These are phyloP conservation scores for Colletotrichum camelliae DNA, from an alignment of 2,329 filamentous ascomycete species.

Conservation along the genomic window DNA sequence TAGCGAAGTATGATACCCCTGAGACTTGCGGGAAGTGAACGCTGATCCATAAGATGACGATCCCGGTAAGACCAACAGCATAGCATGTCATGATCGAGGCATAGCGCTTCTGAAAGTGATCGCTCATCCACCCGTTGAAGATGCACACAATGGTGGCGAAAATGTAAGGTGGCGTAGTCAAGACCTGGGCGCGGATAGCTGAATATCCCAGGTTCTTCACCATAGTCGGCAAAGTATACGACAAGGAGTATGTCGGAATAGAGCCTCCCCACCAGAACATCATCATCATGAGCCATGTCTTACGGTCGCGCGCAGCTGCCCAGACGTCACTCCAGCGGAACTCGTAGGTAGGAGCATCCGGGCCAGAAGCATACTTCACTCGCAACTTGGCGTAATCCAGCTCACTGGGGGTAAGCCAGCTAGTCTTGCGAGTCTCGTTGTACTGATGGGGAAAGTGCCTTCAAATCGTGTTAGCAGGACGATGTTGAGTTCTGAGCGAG, in stretches of 20 bases:
- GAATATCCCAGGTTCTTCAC: conserved; percentile 31
- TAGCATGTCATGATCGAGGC: conserved; percentile 25
- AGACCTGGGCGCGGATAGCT: conserved; percentile 29
- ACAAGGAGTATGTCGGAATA: conserved; percentile 28
- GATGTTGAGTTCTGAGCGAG: background rate
- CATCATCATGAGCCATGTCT: conserved; percentile 27
- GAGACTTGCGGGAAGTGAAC: background rate
- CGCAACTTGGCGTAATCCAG: background rate
- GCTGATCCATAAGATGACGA: background rate
- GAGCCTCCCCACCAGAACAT: conserved; percentile 29
- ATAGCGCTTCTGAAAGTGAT: conserved; percentile 37
- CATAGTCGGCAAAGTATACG: conserved; percentile 33
- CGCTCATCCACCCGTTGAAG: conserved; percentile 36
- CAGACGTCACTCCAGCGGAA: conserved; percentile 25
- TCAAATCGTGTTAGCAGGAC: background rate
- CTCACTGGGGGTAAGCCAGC: background rate
- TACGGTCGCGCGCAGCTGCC: conserved; percentile 21
- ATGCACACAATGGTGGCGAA: conserved; percentile 41
- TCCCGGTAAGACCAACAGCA: conserved; percentile 22
- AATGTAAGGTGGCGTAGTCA: conserved; percentile 40
- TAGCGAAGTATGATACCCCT: background rate
- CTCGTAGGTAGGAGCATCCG: conserved; percentile 6
- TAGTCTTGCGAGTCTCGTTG: background rate
- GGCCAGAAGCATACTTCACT: background rate
- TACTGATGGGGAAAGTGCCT: background rate